phyloP scores from a whole-genome alignment of 73 alveolate genomes.

The Tetrahymena elliotti region DNA sequence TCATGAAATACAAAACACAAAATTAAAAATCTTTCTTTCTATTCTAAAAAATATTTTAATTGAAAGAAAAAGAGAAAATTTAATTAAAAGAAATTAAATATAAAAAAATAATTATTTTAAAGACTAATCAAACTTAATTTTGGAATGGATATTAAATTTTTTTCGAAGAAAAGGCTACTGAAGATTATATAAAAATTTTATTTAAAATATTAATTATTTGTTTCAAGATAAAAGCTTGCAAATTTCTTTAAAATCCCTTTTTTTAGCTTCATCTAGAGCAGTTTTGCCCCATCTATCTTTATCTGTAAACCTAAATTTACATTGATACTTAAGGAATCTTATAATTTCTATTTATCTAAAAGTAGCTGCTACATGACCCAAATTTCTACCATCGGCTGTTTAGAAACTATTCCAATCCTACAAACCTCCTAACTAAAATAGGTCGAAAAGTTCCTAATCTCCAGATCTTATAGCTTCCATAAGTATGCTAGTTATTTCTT shows the following conservation, averaged over 20 bases:
- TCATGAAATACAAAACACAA: too few relatives aligned
- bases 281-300: slow-evolving; percentile 29
- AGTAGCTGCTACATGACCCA: slow-evolving; percentile 38
- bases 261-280: slow-evolving; percentile 11
- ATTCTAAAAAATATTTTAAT: too few relatives aligned
- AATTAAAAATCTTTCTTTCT: too few relatives aligned
- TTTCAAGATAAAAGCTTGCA: neutral
- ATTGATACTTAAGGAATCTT: slow-evolving; percentile 2
- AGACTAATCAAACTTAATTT: too few relatives aligned
- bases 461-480: slow-evolving; percentile 8
- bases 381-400: slow-evolving; percentile 21
- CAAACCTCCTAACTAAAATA: slow-evolving; percentile 14
- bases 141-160: too few relatives aligned
- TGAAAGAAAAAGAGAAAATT: too few relatives aligned
- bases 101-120: too few relatives aligned
- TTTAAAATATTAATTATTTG: too few relatives aligned
- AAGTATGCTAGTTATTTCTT: slow-evolving; percentile 16
- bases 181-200: too few relatives aligned
- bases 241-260: neutral
- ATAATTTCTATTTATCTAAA: neutral
- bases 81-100: too few relatives aligned
- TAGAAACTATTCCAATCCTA: slow-evolving; percentile 5
- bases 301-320: slow-evolving; percentile 17
- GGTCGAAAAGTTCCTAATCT: slow-evolving; percentile 8
- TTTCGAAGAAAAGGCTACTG: too few relatives aligned